phyloP scores from a whole-genome alignment of 768 basidiomycete genomes.

The Amanita jacksonii region DNA sequence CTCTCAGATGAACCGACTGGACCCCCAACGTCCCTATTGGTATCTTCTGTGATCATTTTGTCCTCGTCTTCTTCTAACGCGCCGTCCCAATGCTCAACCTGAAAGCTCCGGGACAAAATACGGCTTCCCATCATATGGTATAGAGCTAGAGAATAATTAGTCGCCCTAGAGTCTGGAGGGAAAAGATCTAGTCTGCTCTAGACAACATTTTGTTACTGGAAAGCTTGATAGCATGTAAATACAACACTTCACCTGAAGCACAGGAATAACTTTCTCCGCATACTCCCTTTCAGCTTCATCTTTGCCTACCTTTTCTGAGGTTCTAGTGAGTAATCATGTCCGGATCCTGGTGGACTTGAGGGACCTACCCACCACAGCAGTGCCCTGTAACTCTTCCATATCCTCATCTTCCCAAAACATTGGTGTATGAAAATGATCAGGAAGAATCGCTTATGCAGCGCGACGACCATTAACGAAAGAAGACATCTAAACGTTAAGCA shows the following conservation, averaged over 20 bases:
- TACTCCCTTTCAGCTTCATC: slow-evolving; percentile 75
- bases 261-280: slow-evolving; percentile 52
- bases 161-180: slow-evolving; percentile 29
- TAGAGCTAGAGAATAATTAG: slow-evolving; percentile 54
- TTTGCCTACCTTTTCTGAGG: slow-evolving; percentile 77
- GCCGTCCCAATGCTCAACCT: slow-evolving; percentile 54
- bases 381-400: slow-evolving; percentile 66
- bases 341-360: slow-evolving; percentile 1
- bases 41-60: slow-evolving; percentile 13
- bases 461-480: too few species aligned
- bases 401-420: slow-evolving; percentile 90
- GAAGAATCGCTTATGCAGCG: slow-evolving; percentile 59
- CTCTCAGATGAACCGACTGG: slow-evolving; percentile 12
- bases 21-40: slow-evolving; percentile 13
- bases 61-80: slow-evolving; percentile 18
- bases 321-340: slow-evolving; percentile 1
- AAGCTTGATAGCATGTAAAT: too few species aligned
- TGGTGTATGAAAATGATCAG: slow-evolving; percentile 70
- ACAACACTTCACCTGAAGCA: slow-evolving; percentile 55
- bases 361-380: slow-evolving; percentile 74
- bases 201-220: too few species aligned
- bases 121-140: slow-evolving; percentile 90
- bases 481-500: not conserved
- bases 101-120: slow-evolving; percentile 89
- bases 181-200: slow-evolving; percentile 76